Conservation (phyloP, 2,329 filamentous ascomycete species). For the Arthrobotrys pseudoclavata region DNA sequence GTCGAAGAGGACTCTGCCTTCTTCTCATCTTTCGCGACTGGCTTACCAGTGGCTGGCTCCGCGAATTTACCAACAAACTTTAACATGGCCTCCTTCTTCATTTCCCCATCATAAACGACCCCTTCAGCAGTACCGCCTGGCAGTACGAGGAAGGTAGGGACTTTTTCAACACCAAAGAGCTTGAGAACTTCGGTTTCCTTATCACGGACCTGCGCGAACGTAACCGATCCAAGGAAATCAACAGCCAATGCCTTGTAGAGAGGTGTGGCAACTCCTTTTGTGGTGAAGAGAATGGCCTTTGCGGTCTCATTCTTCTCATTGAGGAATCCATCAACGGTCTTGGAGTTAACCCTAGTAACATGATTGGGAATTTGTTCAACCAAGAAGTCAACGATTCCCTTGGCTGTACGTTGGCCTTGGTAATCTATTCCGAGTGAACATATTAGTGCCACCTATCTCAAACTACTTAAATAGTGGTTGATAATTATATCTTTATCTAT, state of each 20-base stretch:
- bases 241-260: slow-evolving; percentile 87
- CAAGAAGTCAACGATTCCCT: slow-evolving; percentile 87
- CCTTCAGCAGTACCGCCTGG: slow-evolving; percentile 78
- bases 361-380: slow-evolving; percentile 91
- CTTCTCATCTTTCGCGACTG: slow-evolving; percentile 67
- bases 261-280: slow-evolving; percentile 89
- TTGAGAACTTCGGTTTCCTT: slow-evolving; percentile 81
- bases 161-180: slow-evolving; percentile 81
- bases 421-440: slow-evolving; percentile 74
- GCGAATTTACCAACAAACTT: slow-evolving; percentile 85
- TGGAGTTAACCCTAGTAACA: slow-evolving; percentile 79
- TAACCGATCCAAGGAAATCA: slow-evolving; percentile 85
- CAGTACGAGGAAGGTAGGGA: slow-evolving; percentile 84
- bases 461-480: no score
- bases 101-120: slow-evolving; percentile 81
- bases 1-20: slow-evolving; percentile 65
- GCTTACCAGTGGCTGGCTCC: slow-evolving; percentile 74
- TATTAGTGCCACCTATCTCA: neutral
- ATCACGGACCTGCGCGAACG: slow-evolving; percentile 84
- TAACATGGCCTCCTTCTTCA: slow-evolving; percentile 86
- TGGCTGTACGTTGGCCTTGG: slow-evolving; percentile 84
- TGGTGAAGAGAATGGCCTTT: slow-evolving; percentile 92
- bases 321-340: slow-evolving; percentile 82
- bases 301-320: slow-evolving; percentile 75
- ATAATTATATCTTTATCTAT: neutral